phyloP scores from a whole-genome alignment of 805 yeast species.

The Wickerhamomyces bisporus region DNA sequence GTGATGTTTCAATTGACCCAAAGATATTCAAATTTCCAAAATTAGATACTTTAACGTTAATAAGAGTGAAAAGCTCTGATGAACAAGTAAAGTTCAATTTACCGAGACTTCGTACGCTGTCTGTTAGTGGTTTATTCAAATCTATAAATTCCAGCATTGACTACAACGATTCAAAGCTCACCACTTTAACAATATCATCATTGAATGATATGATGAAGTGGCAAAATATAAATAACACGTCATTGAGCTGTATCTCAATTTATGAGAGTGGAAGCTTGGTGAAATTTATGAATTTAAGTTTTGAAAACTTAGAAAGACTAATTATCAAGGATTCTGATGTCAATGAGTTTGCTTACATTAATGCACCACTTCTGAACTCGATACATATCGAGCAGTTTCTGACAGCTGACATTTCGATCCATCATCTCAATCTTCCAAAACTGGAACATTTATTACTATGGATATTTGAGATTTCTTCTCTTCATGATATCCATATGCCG shows the following conservation, averaged over 20 bases:
- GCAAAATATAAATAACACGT: slow-evolving; percentile 6
- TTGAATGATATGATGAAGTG: slow-evolving; percentile 10
- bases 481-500: slow-evolving; percentile 8
- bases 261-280: slow-evolving; percentile 6
- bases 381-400: slow-evolving; percentile 16
- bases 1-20: slow-evolving; percentile 6
- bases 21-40: slow-evolving; percentile 8
- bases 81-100: slow-evolving; percentile 2
- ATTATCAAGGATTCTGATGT: slow-evolving; percentile 12
- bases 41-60: slow-evolving; percentile 3
- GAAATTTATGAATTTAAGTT: slow-evolving; percentile 1
- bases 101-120: slow-evolving; percentile 3
- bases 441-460: slow-evolving; percentile 6
- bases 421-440: slow-evolving; percentile 8
- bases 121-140: slow-evolving; percentile 3
- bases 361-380: slow-evolving; percentile 5
- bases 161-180: slow-evolving; percentile 3
- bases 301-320: slow-evolving; percentile 2
- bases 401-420: slow-evolving; percentile 7
- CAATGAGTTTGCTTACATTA: slow-evolving; percentile 2
- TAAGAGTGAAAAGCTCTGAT: slow-evolving; percentile 4
- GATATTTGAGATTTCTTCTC: slow-evolving; percentile 8
- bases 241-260: slow-evolving; percentile 5
- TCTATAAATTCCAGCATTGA: slow-evolving; percentile 10
- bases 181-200: slow-evolving; percentile 2